Percentiles rank a stretch among this genome's conserved stretches.
phyloP scores from a whole-genome alignment of 805 yeast genomes.

The Cyberlindnera galapagoensis region DNA sequence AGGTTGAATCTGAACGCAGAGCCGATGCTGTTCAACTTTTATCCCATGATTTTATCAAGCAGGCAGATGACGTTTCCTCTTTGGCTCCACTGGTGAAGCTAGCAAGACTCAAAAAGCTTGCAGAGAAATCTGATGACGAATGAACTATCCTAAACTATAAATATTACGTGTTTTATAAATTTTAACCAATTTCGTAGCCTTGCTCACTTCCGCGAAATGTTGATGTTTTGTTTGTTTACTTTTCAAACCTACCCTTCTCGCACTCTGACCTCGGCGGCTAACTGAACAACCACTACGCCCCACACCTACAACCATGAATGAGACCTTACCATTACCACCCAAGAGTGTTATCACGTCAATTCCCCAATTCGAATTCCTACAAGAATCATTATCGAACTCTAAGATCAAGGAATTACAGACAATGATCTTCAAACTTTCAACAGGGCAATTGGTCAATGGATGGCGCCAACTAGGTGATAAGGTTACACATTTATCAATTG shows the following conservation, averaged over 20 bases:
- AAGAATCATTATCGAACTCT: slow-evolving; percentile 1
- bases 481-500: not conserved
- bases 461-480: slow-evolving; percentile 8
- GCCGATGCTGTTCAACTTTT: slow-evolving; percentile 86
- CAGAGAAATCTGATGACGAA: slow-evolving; percentile 30
- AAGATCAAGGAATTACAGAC: slow-evolving; percentile 2
- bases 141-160: no score
- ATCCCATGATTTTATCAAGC: slow-evolving; percentile 62
- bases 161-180: no score
- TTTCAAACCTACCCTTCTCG: no score
- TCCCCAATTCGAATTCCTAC: slow-evolving; percentile 10
- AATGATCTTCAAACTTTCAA: slow-evolving; percentile 3
- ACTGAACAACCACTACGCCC: not conserved
- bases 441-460: slow-evolving; percentile 8
- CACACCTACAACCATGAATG: not conserved
- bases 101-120: slow-evolving; percentile 61
- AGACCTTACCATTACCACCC: slow-evolving; percentile 8
- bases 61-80: slow-evolving; percentile 54
- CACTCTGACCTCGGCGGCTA: not conserved
- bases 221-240: no score
- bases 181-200: no score
- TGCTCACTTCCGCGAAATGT: no score
- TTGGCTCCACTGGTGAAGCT: slow-evolving; percentile 70
- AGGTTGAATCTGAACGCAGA: slow-evolving; percentile 89
- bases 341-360: slow-evolving; percentile 3